Percentiles rank a stretch among this genome's conserved stretches.
These are phyloP conservation scores for Globisporangium lucens DNA, from an alignment of 352 stramenopile species.

Conservation along the genomic window DNA sequence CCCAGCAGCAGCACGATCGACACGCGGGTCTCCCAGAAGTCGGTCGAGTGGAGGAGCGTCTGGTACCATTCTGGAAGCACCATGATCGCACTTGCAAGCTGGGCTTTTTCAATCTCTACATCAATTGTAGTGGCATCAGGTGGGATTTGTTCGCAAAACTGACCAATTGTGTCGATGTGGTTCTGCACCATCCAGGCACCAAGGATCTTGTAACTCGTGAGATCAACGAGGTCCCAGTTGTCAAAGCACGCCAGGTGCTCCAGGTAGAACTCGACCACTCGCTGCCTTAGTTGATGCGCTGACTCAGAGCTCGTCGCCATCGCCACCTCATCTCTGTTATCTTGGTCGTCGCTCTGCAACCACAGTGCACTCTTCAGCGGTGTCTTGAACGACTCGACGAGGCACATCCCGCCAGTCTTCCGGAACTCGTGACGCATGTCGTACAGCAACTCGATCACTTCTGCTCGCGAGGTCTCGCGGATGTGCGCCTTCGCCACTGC, in stretches of 20 bases:
- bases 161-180: too few relatives aligned
- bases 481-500: constrained; percentile 13
- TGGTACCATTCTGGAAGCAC: constrained; percentile 20
- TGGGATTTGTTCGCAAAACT: too few relatives aligned
- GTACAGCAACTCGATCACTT: constrained; percentile 10
- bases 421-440: constrained; percentile 22
- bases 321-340: too few relatives aligned
- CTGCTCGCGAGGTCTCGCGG: not conserved
- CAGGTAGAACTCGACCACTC: constrained; percentile 16
- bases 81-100: not conserved
- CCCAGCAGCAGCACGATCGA: constrained; percentile 20
- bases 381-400: constrained; percentile 18
- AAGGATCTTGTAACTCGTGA: constrained; percentile 20
- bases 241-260: constrained; percentile 15
- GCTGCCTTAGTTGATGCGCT: not conserved
- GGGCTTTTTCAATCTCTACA: not conserved
- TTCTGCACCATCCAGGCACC: constrained; percentile 9
- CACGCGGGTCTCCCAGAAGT: constrained; percentile 23
- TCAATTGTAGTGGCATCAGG: too few relatives aligned
- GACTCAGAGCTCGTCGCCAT: not conserved
- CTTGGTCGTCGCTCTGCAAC: not conserved
- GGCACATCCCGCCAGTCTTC: constrained; percentile 13
- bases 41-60: constrained; percentile 15
- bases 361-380: not conserved
- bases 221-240: constrained; percentile 25